These are phyloP conservation scores for Candida vaughaniae DNA, from an alignment of 805 yeast species.

Conservation along the genomic window DNA sequence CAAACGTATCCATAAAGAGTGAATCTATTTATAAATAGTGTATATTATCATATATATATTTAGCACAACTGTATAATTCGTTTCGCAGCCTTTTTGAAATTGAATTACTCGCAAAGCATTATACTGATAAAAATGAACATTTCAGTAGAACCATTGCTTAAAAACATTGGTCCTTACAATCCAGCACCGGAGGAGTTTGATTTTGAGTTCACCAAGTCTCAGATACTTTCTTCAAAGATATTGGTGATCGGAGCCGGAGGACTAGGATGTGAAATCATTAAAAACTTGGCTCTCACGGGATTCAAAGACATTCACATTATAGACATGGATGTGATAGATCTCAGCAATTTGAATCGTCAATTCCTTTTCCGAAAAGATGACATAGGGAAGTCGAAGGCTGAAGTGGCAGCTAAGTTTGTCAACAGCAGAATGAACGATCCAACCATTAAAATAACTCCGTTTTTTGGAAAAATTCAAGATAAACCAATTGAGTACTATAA, in stretches of 20 bases:
- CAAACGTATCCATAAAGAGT: slow-evolving; percentile 24
- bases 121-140: slow-evolving; percentile 5
- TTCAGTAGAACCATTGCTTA: slow-evolving; percentile 12
- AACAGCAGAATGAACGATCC: slow-evolving; percentile 41
- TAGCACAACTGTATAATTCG: too few species aligned
- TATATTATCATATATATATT: too few species aligned
- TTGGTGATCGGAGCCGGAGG: slow-evolving; percentile 79
- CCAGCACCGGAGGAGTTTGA: slow-evolving; percentile 37
- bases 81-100: too few species aligned
- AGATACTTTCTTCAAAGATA: slow-evolving; percentile 23
- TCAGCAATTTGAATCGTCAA: slow-evolving; percentile 75
- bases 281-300: slow-evolving; percentile 69
- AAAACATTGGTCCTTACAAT: slow-evolving; percentile 37
- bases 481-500: slow-evolving; percentile 60
- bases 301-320: slow-evolving; percentile 63
- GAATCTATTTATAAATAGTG: too few species aligned
- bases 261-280: slow-evolving; percentile 76
- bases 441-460: slow-evolving; percentile 49
- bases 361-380: slow-evolving; percentile 62
- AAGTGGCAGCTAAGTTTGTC: slow-evolving; percentile 61
- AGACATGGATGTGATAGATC: slow-evolving; percentile 81
- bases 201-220: slow-evolving; percentile 18
- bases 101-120: too few species aligned
- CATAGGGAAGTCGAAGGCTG: slow-evolving; percentile 66
- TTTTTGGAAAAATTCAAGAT: slow-evolving; percentile 60